phyloP scores from a whole-genome alignment of 2,329 filamentous ascomycete genomes.

The Claviceps pazoutovae region DNA sequence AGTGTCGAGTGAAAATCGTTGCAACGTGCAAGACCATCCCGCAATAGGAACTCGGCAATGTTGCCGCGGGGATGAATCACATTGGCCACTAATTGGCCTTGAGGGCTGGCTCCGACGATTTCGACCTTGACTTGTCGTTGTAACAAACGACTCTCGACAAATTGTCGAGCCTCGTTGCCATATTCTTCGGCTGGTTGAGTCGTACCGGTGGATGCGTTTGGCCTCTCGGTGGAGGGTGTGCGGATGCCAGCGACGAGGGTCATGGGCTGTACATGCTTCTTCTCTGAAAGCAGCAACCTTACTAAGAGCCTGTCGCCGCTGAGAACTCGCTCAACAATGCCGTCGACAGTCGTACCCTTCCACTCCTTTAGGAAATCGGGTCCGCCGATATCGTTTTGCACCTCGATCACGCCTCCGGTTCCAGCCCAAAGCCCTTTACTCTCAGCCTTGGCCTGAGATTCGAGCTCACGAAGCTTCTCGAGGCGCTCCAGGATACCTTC shows the following conservation, averaged over 20 bases:
- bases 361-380: constrained; percentile 67
- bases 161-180: constrained; percentile 77
- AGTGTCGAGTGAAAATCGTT: constrained; percentile 92
- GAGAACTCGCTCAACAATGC: constrained; percentile 79
- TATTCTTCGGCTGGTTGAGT: constrained; percentile 77
- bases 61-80: constrained; percentile 83
- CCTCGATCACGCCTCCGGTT: constrained; percentile 53
- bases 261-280: constrained; percentile 79
- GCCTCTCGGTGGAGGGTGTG: constrained; percentile 77
- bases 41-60: constrained; percentile 80
- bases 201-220: constrained; percentile 62
- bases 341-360: constrained; percentile 76
- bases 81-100: constrained; percentile 79
- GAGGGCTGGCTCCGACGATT: constrained; percentile 75
- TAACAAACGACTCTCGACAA: constrained; percentile 72
- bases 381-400: constrained; percentile 67
- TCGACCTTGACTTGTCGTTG: constrained; percentile 76
- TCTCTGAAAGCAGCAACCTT: constrained; percentile 64
- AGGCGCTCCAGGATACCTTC: constrained; percentile 60
- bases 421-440: constrained; percentile 70
- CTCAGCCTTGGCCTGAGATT: constrained; percentile 64
- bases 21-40: constrained; percentile 80
- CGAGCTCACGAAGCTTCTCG: constrained; percentile 63
- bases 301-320: constrained; percentile 83
- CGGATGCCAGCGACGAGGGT: constrained; percentile 80